phyloP scores from a whole-genome alignment of 2,329 filamentous ascomycete species.

The Trichoderma atrobrunneum region DNA sequence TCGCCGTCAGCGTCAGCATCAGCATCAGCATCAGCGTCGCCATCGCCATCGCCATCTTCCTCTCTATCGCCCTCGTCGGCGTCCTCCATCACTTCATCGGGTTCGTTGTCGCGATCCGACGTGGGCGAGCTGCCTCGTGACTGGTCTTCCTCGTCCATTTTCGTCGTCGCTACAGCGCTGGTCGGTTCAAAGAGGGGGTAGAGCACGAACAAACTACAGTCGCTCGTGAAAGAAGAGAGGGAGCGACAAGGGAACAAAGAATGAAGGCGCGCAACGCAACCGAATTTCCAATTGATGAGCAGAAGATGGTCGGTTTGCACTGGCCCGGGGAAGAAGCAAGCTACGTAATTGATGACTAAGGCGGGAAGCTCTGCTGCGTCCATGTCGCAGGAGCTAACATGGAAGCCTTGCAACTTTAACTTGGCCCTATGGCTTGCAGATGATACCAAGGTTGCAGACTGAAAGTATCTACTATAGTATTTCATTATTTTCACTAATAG shows the following conservation, averaged over 20 bases:
- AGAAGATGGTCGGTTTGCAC: not conserved
- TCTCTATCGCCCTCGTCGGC: constrained; percentile 41
- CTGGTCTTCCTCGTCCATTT: constrained; percentile 38
- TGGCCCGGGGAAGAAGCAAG: not conserved
- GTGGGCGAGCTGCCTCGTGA: constrained; percentile 33
- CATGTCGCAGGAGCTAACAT: not conserved
- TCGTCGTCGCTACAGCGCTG: not conserved
- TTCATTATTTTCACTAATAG: not conserved
- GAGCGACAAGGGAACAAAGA: not conserved
- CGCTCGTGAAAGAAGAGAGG: not conserved
- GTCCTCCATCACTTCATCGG: constrained; percentile 58
- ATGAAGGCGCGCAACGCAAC: not conserved
- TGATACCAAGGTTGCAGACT: not conserved
- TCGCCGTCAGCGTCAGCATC: constrained; percentile 38
- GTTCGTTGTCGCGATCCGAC: constrained; percentile 42
- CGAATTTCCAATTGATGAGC: not conserved
- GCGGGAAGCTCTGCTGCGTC: not conserved
- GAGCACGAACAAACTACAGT: not conserved
- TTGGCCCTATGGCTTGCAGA: no score
- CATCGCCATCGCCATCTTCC: constrained; percentile 51
- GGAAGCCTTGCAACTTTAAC: not conserved
- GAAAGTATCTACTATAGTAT: not conserved
- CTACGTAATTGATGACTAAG: not conserved
- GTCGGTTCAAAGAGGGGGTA: not conserved
- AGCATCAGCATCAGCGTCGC: constrained; percentile 39